Evolutionary conservation across 2,329 filamentous ascomycete genomes (phyloP), one percentile per base, ranked within the genome.

Genomic region (Fusarium neocosmosporiellum): DNA sequence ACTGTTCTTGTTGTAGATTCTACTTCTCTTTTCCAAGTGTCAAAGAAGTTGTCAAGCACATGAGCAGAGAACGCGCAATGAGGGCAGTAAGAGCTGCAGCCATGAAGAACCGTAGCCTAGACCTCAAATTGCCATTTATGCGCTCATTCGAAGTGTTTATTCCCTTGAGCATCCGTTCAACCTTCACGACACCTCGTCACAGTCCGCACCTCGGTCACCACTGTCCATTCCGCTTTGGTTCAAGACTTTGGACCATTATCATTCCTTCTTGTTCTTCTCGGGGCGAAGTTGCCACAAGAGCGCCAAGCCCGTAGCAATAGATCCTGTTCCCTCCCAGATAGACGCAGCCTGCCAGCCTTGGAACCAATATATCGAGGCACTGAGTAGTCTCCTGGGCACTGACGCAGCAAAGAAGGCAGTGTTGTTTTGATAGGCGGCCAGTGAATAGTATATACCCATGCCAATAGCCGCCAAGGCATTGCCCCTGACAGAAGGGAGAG

Each of bases 381-480:
- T 72, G 8, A 72, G 50, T 3, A 70, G 50, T 2, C 37, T 20
- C 43, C 29, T 27, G 5, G 29, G 59, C 5, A 72, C 13, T 0
- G 69, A 70, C 20, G 69, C 48, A 2, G 27, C 3, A 13, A 70
- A 72, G 14, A 72, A 67, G 10, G 36, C 20, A 0, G 55, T 55
- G 2, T 72, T 64, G 2, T 67, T 67, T 5, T 72, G 62, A 13
- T 71, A 70, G 0, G 53, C 67, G 2, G 63, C 63, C 16, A 71
- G 39, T 33, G 67, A 70, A 13, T 70, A 70, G 7, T 70, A 70
- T 2, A 59, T 67, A 4, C 63, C 63, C 14, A 70, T 70, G 1
- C 63, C 67, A 13, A 59, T 67, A 2, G 70, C 70, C 16, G 69
- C 69, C 29, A 71, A 58, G 3, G 68, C 71, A n/a, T 71, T 69